These are phyloP conservation scores for Marasmius tenuissimus DNA, from an alignment of 1,284 basidiomycete genomes.

Conservation along the genomic window DNA sequence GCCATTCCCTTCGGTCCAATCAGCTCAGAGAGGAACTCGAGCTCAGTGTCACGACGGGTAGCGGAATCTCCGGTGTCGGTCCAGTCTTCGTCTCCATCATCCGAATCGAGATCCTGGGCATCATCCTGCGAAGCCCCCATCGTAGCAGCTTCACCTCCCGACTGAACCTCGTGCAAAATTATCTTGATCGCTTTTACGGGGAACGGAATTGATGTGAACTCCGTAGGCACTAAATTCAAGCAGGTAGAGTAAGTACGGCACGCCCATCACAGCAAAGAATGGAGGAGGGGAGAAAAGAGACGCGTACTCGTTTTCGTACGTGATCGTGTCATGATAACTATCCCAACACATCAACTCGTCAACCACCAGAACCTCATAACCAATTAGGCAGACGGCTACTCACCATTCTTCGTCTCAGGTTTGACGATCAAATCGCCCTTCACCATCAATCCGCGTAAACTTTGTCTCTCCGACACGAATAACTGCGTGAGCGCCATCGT, in stretches of 20 bases:
- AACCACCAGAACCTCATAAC: conserved; percentile 16
- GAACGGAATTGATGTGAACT: conserved; percentile 86
- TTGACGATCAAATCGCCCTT: conserved; percentile 93
- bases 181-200: conserved; percentile 91
- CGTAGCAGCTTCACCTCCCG: conserved; percentile 67
- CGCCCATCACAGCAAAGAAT: neutral
- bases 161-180: conserved; percentile 80
- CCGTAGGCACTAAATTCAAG: conserved; percentile 65
- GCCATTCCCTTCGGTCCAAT: conserved; percentile 66
- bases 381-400: conserved; percentile 28
- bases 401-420: conserved; percentile 77
- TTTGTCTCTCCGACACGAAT: conserved; percentile 65
- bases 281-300: conserved; percentile 13
- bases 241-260: too few species aligned
- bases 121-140: conserved; percentile 51
- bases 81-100: conserved; percentile 90
- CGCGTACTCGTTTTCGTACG: conserved; percentile 80
- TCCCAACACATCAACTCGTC: conserved; percentile 18
- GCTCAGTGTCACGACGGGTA: conserved; percentile 56
- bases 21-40: conserved; percentile 68
- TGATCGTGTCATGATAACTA: conserved; percentile 96
- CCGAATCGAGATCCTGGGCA: conserved; percentile 59
- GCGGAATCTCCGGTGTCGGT: conserved; percentile 60
- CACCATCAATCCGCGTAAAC: conserved; percentile 69
- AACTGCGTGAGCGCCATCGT: conserved; percentile 82